Evolutionary conservation across 306 rosid genomes (phyloP), one percentile per base, ranked within the genome.

Genomic region (Sechiopsis laciniata): DNA sequence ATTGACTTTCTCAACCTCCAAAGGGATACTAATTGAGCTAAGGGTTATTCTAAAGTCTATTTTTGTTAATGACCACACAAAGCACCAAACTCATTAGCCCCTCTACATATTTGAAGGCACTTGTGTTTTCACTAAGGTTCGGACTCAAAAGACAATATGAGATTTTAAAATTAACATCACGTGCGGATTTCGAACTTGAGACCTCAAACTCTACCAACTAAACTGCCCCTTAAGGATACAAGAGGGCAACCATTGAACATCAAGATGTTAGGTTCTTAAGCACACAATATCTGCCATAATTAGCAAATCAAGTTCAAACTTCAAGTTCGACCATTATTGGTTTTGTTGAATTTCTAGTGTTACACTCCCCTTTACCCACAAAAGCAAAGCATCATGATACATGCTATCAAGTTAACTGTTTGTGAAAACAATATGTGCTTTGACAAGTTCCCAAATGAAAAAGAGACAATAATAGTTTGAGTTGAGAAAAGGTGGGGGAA

Each of bases 351-450:
- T 51, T 51, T 69, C 13, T 70, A 24, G n/a, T 70, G 74, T 51
- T 52, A 70, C 74, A 70, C 60, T 70, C 74, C 74, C 60, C 74
- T 51, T 70, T 50, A 70, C 74, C 74, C 46, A 70, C 46, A 70
- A 42, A 70, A 70, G 59, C 74, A 52, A 52, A 50, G 11, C 8
- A 42, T 32, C 37, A 32, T 68, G 56, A 45, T 19, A 48, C 37
- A 21, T 13, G 73, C 58, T 50, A 42, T 69, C 20, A 21, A 69
- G 21, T 50, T 20, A 26, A 24, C 45, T 70, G 74, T 51, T 51
- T 21, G 22, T 24, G 74, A 70, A 70, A 70, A 70, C 74, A 48
- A 70, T 12, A 48, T 42, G 45, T 24, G 74, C 57, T 70, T 70
- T 52, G 74, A 52, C 74, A 70, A 52, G 17, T 51, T 15, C 58